Evolutionary conservation across 2,329 filamentous ascomycete genomes (phyloP), one percentile per base, ranked within the genome.

Genomic region (Aotearoamyces nothofagi): DNA sequence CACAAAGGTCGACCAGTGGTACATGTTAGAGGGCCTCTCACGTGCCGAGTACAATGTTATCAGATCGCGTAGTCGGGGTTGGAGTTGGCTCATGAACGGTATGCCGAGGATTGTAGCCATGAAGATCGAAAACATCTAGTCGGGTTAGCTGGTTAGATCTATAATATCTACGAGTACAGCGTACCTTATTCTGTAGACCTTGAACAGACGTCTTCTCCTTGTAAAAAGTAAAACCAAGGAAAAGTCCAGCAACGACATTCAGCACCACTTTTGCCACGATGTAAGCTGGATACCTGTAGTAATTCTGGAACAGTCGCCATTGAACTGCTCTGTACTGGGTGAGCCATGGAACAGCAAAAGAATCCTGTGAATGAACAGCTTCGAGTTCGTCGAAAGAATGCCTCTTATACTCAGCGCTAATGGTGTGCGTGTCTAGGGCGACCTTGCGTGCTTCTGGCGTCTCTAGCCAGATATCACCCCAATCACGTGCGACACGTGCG

Each of bases 221-320:
- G 59, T 66, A 83, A 55, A 82, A 84, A 4, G 78, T 82, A 53
- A 82, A 83, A 13, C 76, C 77, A 53, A 81, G 82, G 61, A 84
- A 81, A 48, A 83, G 70, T 10, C 75, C 78, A 24, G 78, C 61
- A 35, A 82, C 64, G 33, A 81, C 67, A 4, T 71, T 63, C 17
- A 74, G 65, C 51, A 83, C 83, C 15, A 87, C 55, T 46, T 82
- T 83, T 34, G 75, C 72, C 50, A 83, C 83, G 31, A 82, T 58
- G 49, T 86, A 87, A n/a, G n/a, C n/a, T n/a, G 78, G 78, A 3
- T 64, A 77, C 27, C 78, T 66, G 76, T 77, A 83, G 57, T 78
- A 79, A 46, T 81, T 76, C 42, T 74, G 59, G 51, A 79, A 79
- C 7, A 78, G 67, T 34, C 77, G 31, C 4, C n/a, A 5, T 16